Evolutionary conservation across 2,329 filamentous ascomycete species (phyloP).

Genomic region (Decorospora gaudefroyi): DNA sequence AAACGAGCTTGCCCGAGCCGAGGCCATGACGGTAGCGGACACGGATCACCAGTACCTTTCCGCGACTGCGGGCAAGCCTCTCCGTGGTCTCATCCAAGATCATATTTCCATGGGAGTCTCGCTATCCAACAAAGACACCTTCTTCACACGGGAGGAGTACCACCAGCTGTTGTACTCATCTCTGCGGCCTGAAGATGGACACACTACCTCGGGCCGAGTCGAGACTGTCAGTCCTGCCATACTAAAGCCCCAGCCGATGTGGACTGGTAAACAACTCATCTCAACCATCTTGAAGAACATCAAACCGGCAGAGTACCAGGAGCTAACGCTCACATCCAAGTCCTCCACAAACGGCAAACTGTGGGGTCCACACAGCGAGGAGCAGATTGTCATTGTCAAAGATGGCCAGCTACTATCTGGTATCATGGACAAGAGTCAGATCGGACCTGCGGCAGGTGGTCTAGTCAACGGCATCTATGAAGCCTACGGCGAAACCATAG

Average conservation of each 20-base stretch:
- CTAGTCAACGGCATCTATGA: constrained; percentile 93
- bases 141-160: constrained; percentile 86
- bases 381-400: constrained; percentile 78
- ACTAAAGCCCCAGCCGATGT: constrained; percentile 76
- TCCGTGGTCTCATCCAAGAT: constrained; percentile 96
- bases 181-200: constrained; percentile 84
- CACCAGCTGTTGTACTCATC: constrained; percentile 92
- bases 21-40: constrained; percentile 90
- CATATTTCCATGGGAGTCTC: constrained; percentile 94
- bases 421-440: constrained; percentile 93
- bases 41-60: constrained; percentile 98
- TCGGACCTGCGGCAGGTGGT: constrained; percentile 84
- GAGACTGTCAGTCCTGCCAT: constrained; percentile 80
- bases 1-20: constrained; percentile 89
- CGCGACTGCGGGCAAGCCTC: constrained; percentile 87
- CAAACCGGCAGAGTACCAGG: constrained; percentile 73
- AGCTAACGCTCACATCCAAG: constrained; percentile 77
- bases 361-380: constrained; percentile 77
- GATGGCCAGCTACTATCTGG: constrained; percentile 87
- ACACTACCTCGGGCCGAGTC: constrained; percentile 81
- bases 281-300: constrained; percentile 94
- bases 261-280: constrained; percentile 97
- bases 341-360: constrained; percentile 76
- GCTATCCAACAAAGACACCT: constrained; percentile 87
- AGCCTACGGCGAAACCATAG: constrained; percentile 83